A percentile compares a stretch with the other conserved stretches of the same genome.
These are phyloP conservation scores for Fusarium cicatricum DNA, from an alignment of 2,329 filamentous ascomycete species.

Conservation along the genomic window DNA sequence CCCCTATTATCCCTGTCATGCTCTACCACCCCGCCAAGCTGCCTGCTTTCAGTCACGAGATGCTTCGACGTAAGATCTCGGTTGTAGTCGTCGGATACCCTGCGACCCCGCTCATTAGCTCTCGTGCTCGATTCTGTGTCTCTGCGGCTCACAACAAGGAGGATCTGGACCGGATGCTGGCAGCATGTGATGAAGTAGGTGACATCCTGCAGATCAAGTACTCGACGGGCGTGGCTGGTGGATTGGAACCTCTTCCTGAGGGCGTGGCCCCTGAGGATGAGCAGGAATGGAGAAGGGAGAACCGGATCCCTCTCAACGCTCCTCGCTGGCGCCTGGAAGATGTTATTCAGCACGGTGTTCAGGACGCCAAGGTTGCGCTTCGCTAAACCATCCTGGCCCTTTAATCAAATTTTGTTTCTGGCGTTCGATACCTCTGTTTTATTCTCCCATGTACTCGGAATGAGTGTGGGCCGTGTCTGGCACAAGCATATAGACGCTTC, in stretches of 20 bases:
- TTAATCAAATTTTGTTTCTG: slow-evolving; percentile 34
- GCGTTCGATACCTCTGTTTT: slow-evolving; percentile 38
- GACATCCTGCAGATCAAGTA: slow-evolving; percentile 95
- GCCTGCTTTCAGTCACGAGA: slow-evolving; percentile 97
- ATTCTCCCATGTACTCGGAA: slow-evolving; percentile 22
- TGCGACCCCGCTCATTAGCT: slow-evolving; percentile 93
- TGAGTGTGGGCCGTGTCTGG: slow-evolving; percentile 32
- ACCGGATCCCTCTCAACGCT: slow-evolving; percentile 73
- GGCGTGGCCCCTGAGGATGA: slow-evolving; percentile 77
- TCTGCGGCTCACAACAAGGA: slow-evolving; percentile 98
- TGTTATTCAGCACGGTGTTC: slow-evolving; percentile 76
- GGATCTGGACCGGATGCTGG: slow-evolving; percentile 87
- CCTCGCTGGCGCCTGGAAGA: slow-evolving; percentile 89
- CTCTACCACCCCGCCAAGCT: slow-evolving; percentile 99
- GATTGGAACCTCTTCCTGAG: slow-evolving; percentile 77
- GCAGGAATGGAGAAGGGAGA: slow-evolving; percentile 68
- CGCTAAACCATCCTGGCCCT: slow-evolving; percentile 55
- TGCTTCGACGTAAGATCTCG: slow-evolving; percentile 97
- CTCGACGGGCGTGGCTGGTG: slow-evolving; percentile 93
- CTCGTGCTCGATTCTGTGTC: slow-evolving; percentile 93
- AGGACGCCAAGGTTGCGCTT: slow-evolving; percentile 77
- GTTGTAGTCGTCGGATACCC: slow-evolving; percentile 98
- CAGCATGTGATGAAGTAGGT: slow-evolving; percentile 91
- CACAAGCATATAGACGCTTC: slow-evolving; percentile 37
- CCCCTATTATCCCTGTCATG: slow-evolving; percentile 92